Percentiles rank a stretch among this genome's conserved stretches.
Conservation (phyloP, 2,329 filamentous ascomycete genomes). For the Metarhizium robertsii region DNA sequence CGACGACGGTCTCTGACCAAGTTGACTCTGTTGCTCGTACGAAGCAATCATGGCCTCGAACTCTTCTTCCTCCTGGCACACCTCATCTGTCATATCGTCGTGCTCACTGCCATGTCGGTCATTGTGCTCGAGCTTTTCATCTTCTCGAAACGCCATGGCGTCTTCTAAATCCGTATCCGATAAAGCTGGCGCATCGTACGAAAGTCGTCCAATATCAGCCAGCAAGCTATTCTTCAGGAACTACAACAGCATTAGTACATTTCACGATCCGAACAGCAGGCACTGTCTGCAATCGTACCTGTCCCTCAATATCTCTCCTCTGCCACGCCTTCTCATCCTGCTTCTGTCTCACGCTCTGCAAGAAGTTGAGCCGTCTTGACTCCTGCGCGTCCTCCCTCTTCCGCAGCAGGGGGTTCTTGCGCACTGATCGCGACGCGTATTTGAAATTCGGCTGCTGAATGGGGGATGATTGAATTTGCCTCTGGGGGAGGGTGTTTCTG, state of each 20-base stretch:
- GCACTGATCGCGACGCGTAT: constrained; percentile 45
- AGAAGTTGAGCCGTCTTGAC: constrained; percentile 55
- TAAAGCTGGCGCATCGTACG: constrained; percentile 27
- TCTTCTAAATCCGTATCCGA: constrained; percentile 45
- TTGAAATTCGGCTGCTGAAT: constrained; percentile 33
- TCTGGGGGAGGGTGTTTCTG: constrained; percentile 30
- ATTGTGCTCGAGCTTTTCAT: not conserved
- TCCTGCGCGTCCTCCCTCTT: constrained; percentile 54
- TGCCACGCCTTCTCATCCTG: constrained; percentile 51
- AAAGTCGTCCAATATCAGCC: constrained; percentile 21
- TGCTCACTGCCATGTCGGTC: not conserved
- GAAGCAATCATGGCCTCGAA: constrained; percentile 47
- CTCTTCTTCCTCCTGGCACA: constrained; percentile 41
- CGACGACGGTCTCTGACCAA: constrained; percentile 20
- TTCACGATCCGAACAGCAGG: not conserved
- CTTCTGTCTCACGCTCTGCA: constrained; percentile 55
- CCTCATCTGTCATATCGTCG: constrained; percentile 37
- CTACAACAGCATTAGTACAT: constrained; percentile 10
- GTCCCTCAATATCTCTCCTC: constrained; percentile 52
- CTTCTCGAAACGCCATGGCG: constrained; percentile 27
- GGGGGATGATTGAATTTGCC: constrained; percentile 36
- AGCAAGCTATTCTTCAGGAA: constrained; percentile 27
- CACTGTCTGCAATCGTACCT: constrained; percentile 15
- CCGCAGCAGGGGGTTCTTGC: constrained; percentile 54
- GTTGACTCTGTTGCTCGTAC: constrained; percentile 23